Percentiles rank a stretch among this genome's conserved stretches.
phyloP scores from a whole-genome alignment of 768 basidiomycete species.

The Lactifluus subvellereus region DNA sequence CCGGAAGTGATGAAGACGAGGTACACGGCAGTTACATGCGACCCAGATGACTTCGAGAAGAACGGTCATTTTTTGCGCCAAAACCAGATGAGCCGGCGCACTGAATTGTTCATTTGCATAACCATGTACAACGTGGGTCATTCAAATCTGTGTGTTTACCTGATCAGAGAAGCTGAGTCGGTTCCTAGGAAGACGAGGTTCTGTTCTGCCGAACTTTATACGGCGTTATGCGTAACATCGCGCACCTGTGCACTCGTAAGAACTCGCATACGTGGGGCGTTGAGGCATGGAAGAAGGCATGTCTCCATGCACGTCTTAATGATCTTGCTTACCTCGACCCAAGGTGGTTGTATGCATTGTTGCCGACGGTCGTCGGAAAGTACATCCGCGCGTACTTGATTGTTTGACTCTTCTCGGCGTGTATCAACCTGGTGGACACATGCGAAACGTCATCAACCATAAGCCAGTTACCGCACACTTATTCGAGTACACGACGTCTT shows the following conservation, averaged over 20 bases:
- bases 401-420: conserved; percentile 90
- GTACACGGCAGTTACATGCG: conserved; percentile 89
- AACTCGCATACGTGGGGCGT: conserved; percentile 93
- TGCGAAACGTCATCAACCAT: conserved; percentile 62
- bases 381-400: conserved; percentile 80
- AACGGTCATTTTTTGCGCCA: conserved; percentile 83
- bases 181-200: conserved; percentile 71
- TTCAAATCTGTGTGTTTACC: neutral
- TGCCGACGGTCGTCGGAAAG: conserved; percentile 77
- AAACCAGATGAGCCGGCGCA: conserved; percentile 69
- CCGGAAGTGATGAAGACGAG: conserved; percentile 68
- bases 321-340: neutral
- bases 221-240: conserved; percentile 88
- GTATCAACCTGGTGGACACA: conserved; percentile 67
- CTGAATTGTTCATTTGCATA: conserved; percentile 89
- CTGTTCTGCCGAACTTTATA: conserved; percentile 90
- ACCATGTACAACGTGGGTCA: conserved; percentile 90
- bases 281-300: conserved; percentile 93
- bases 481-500: conserved; percentile 85
- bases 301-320: neutral
- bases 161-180: conserved; percentile 8
- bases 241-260: conserved; percentile 76
- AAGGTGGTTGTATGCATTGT: conserved; percentile 91
- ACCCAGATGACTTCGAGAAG: conserved; percentile 86
- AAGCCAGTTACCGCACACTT: conserved; percentile 68